phyloP scores from a whole-genome alignment of 495 filamentous ascomycete genomes.

The Aspergillus indologenus region DNA sequence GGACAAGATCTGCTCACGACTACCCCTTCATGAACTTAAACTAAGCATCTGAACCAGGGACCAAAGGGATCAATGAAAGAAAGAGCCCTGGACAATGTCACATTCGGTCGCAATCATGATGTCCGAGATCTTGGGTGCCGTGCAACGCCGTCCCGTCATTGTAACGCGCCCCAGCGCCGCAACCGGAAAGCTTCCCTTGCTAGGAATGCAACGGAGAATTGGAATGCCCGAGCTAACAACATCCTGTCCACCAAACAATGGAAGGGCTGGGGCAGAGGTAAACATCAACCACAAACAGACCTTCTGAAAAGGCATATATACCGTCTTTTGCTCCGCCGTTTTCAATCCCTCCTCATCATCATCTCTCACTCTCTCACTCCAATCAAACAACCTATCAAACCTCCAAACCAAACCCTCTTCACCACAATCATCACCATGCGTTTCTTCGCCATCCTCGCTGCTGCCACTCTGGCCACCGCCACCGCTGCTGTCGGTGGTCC shows the following conservation, averaged over 20 bases:
- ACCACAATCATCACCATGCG: slow-evolving; percentile 14
- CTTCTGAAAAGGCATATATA: neutral
- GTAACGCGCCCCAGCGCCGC: neutral
- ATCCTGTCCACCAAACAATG: neutral
- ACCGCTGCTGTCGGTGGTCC: slow-evolving; percentile 3
- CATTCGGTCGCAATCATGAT: neutral
- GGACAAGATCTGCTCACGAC: neutral
- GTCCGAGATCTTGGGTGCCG: neutral
- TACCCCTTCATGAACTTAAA: neutral
- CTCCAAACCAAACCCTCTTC: neutral
- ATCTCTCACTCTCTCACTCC: neutral
- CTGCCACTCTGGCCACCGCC: slow-evolving; percentile 11
- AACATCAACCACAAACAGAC: slow-evolving; percentile 1
- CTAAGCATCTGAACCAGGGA: neutral
- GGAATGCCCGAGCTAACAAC: neutral
- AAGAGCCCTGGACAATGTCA: neutral
- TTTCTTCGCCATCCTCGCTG: neutral
- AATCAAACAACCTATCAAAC: neutral
- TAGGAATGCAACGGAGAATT: neutral
- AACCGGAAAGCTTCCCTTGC: neutral
- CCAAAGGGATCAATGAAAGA: neutral
- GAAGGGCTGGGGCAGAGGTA: neutral
- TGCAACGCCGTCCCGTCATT: neutral
- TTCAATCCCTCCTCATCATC: neutral
- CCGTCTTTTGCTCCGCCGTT: neutral